These are phyloP conservation scores for barley (Hordeum vulgare) DNA, from an alignment of 176 grass and related monocot genomes.

Conservation along the genomic window DNA sequence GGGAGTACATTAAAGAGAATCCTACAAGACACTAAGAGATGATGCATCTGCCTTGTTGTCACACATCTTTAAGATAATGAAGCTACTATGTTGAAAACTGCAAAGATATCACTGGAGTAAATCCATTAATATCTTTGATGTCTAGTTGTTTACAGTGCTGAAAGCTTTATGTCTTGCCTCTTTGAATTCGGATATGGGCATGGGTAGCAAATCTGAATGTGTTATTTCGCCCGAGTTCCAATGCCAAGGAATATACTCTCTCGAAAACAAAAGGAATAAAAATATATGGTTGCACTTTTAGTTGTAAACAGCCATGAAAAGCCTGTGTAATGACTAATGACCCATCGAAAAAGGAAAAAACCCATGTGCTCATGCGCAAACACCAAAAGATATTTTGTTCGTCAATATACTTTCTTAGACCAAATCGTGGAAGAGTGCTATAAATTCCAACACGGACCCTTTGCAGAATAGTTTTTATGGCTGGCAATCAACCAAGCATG, in stretches of 20 bases:
- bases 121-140: neutral
- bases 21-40: neutral
- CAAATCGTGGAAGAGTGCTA: conserved; percentile 10
- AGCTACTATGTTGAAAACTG: neutral
- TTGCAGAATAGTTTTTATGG: neutral
- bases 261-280: neutral
- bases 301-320: neutral
- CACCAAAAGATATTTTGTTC: neutral
- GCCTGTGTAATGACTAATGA: neutral
- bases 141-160: neutral
- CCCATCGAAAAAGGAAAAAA: neutral
- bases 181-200: neutral
- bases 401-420: neutral
- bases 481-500: neutral
- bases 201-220: neutral
- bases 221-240: neutral
- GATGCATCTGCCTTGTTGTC: neutral
- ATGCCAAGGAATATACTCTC: neutral
- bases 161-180: neutral
- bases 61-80: neutral
- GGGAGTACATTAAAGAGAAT: neutral
- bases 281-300: neutral
- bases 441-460: neutral
- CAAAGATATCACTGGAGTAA: neutral
- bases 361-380: neutral